phyloP scores from a whole-genome alignment of 2,329 filamentous ascomycete species.

The Ceratocystiopsis sp. region DNA sequence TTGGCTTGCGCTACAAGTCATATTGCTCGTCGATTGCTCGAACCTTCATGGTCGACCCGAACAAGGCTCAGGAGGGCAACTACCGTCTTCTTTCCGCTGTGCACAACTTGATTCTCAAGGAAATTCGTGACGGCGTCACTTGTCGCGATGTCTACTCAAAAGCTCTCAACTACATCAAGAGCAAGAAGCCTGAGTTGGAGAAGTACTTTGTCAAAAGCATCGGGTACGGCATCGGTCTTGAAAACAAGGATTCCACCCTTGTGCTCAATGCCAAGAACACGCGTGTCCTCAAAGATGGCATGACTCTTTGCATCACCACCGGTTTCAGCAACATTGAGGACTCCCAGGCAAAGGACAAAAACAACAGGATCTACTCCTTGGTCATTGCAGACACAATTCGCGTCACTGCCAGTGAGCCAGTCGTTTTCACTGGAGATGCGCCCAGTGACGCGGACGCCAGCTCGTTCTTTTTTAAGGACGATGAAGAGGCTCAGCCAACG shows the following conservation, averaged over 20 bases:
- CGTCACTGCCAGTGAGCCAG: slow-evolving; percentile 59
- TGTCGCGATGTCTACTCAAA: slow-evolving; percentile 89
- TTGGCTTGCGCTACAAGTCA: slow-evolving; percentile 88
- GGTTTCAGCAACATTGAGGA: slow-evolving; percentile 85
- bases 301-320: slow-evolving; percentile 85
- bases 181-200: slow-evolving; percentile 89
- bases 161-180: slow-evolving; percentile 60
- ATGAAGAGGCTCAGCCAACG: slow-evolving; percentile 69
- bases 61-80: slow-evolving; percentile 84
- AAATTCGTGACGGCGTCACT: slow-evolving; percentile 68
- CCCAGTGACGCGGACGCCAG: slow-evolving; percentile 83
- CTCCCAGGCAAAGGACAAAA: slow-evolving; percentile 72
- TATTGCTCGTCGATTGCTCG: slow-evolving; percentile 86
- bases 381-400: slow-evolving; percentile 87
- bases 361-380: slow-evolving; percentile 75
- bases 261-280: slow-evolving; percentile 75
- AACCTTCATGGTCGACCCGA: slow-evolving; percentile 92
- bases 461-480: slow-evolving; percentile 97
- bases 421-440: slow-evolving; percentile 87
- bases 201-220: slow-evolving; percentile 90
- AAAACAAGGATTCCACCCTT: slow-evolving; percentile 70
- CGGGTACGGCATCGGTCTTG: slow-evolving; percentile 82
- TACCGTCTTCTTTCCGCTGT: slow-evolving; percentile 78
- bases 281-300: slow-evolving; percentile 76
- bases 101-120: slow-evolving; percentile 80